A percentile compares a stretch with the other conserved stretches of the same genome.
These are phyloP conservation scores for Haplographium delicatum DNA, from an alignment of 495 filamentous ascomycete genomes.

Conservation along the genomic window DNA sequence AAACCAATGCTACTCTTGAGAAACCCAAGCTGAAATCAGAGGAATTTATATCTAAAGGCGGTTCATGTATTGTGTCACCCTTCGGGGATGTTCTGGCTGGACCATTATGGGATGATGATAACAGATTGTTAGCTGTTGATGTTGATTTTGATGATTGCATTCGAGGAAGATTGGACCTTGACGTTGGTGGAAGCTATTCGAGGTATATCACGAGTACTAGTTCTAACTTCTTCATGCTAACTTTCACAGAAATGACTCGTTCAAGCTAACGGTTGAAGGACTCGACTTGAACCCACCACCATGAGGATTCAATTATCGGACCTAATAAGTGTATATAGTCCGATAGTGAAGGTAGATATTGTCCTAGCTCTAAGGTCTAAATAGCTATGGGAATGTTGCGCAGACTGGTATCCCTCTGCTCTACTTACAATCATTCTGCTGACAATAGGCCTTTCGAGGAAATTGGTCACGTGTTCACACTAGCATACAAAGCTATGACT, in stretches of 20 bases:
- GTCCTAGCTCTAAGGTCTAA: too few species aligned
- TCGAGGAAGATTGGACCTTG: slow-evolving; percentile 49
- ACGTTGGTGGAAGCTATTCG: slow-evolving; percentile 37
- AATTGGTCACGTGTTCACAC: too few species aligned
- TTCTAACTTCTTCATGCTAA: slow-evolving; percentile 29
- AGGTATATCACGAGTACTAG: slow-evolving; percentile 15
- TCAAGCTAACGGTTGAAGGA: slow-evolving; percentile 71
- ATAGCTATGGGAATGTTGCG: too few species aligned
- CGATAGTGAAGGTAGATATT: too few species aligned
- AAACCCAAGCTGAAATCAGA: neutral
- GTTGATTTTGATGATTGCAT: slow-evolving; percentile 50
- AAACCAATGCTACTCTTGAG: neutral
- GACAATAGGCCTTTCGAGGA: too few species aligned
- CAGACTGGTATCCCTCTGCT: too few species aligned
- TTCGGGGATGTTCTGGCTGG: slow-evolving; percentile 72
- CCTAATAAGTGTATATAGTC: too few species aligned
- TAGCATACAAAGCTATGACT: too few species aligned
- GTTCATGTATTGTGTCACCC: slow-evolving; percentile 77
- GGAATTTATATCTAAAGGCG: slow-evolving; percentile 56
- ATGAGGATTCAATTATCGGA: too few species aligned
- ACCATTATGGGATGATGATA: slow-evolving; percentile 78
- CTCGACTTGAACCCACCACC: slow-evolving; percentile 70
- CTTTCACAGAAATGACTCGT: slow-evolving; percentile 66
- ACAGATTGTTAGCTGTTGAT: slow-evolving; percentile 43
- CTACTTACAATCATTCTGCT: too few species aligned